phyloP scores from a whole-genome alignment of 768 basidiomycete species.

The Russula ochroleuca region DNA sequence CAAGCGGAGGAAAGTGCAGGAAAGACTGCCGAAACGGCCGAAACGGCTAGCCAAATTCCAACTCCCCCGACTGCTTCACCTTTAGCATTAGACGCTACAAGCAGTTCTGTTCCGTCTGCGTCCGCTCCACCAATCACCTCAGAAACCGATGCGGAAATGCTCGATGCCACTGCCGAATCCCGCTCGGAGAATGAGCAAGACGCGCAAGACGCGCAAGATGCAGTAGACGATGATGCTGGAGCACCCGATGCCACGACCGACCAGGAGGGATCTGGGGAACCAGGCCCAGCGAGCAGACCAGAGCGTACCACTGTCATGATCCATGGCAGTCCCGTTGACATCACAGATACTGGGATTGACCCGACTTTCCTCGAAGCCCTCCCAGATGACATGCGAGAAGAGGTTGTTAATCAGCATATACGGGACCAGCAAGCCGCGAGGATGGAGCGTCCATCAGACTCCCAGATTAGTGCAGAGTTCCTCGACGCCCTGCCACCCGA shows the following conservation, averaged over 20 bases:
- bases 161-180: constrained; percentile 35
- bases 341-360: constrained; percentile 98
- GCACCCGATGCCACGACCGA: constrained; percentile 20
- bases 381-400: constrained; percentile 98
- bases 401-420: constrained; percentile 95
- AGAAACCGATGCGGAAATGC: constrained; percentile 50
- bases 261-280: constrained; percentile 27
- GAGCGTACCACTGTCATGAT: constrained; percentile 84
- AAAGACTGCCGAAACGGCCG: constrained; percentile 34
- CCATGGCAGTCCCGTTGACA: constrained; percentile 90
- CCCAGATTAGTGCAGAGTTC: constrained; percentile 92
- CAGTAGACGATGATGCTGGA: constrained; percentile 13
- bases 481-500: constrained; percentile 94
- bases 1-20: constrained; percentile 39
- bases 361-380: constrained; percentile 96
- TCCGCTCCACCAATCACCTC: constrained; percentile 35
- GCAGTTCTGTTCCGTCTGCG: constrained; percentile 39
- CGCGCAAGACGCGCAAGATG: no score
- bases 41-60: constrained; percentile 33
- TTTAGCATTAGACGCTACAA: background rate
- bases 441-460: constrained; percentile 70
- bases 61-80: constrained; percentile 21
- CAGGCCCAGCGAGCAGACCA: constrained; percentile 38
- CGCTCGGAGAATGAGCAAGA: constrained; percentile 15
- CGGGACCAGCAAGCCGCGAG: constrained; percentile 82